A percentile compares a stretch with the other conserved stretches of the same genome.
These are phyloP conservation scores for Mycena latifolia DNA, from an alignment of 768 basidiomycete genomes.

Conservation along the genomic window DNA sequence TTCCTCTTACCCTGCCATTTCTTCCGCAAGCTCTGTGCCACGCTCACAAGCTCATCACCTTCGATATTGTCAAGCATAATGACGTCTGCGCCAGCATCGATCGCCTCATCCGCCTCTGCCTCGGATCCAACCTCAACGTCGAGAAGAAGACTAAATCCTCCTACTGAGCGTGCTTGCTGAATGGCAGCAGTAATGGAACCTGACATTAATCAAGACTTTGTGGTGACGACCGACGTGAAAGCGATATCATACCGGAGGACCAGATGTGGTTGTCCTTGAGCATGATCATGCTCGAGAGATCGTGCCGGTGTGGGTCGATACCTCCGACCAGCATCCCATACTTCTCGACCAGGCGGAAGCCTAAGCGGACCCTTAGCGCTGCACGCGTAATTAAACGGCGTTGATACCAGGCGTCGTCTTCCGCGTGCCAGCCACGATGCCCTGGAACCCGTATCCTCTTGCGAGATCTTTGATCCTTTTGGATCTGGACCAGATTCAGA, in stretches of 20 bases:
- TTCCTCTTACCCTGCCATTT: conserved; percentile 86
- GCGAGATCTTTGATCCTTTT: conserved; percentile 86
- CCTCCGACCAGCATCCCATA: conserved; percentile 99
- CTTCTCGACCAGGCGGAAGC: conserved; percentile 97
- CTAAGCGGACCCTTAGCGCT: conserved; percentile 48
- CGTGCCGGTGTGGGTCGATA: conserved; percentile 94
- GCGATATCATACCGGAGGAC: conserved; percentile 78
- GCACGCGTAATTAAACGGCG: not conserved
- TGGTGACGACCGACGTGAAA: conserved; percentile 1
- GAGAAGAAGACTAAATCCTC: conserved; percentile 91
- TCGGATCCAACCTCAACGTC: conserved; percentile 95
- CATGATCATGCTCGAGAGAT: conserved; percentile 99
- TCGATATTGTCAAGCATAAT: conserved; percentile 97
- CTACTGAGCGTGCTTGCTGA: conserved; percentile 85
- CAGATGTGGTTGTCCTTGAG: conserved; percentile 99
- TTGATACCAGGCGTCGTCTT: conserved; percentile 92
- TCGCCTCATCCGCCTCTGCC: conserved; percentile 96
- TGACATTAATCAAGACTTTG: conserved; percentile 41
- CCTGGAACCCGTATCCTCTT: conserved; percentile 80
- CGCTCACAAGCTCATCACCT: conserved; percentile 75
- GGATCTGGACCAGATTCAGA: conserved; percentile 66
- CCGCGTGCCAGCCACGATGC: conserved; percentile 93
- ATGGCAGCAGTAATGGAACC: conserved; percentile 95
- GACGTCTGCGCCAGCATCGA: conserved; percentile 94
- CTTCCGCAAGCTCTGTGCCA: conserved; percentile 78